phyloP scores from a whole-genome alignment of 768 basidiomycete genomes.

The Amanita rimosa region DNA sequence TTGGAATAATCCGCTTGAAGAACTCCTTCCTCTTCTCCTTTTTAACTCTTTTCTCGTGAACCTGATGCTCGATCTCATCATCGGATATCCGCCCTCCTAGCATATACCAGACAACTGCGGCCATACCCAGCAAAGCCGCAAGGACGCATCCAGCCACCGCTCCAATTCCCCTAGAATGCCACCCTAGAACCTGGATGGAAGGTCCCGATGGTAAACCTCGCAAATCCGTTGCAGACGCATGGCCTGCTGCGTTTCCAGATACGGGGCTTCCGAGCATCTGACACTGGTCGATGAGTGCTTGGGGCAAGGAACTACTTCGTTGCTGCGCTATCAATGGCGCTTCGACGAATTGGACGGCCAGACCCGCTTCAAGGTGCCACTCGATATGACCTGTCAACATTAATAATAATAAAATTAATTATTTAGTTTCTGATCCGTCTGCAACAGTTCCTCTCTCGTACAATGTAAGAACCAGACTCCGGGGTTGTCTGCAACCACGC shows the following conservation, averaged over 20 bases:
- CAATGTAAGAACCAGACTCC: constrained; percentile 85
- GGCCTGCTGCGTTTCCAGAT: constrained; percentile 85
- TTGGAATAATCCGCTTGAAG: constrained; percentile 17
- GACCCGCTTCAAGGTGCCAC: constrained; percentile 78
- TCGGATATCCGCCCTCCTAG: constrained; percentile 65
- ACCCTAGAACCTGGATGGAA: constrained; percentile 60
- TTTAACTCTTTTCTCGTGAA: constrained; percentile 37
- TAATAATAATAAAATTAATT: too few species aligned
- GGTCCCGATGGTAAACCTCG: constrained; percentile 56
- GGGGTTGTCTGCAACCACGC: constrained; percentile 84
- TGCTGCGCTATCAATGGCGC: constrained; percentile 67
- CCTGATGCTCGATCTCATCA: constrained; percentile 72
- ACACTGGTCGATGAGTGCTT: constrained; percentile 64
- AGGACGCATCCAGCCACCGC: constrained; percentile 79
- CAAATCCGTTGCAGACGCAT: constrained; percentile 58
- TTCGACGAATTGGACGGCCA: constrained; percentile 78
- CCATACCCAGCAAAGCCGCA: constrained; percentile 75
- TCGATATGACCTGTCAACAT: constrained; percentile 64
- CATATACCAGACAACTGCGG: constrained; percentile 78
- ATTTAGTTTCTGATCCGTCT: too few species aligned
- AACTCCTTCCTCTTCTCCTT: constrained; percentile 43
- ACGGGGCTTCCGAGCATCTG: constrained; percentile 39
- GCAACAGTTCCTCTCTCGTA: constrained; percentile 18
- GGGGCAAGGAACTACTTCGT: constrained; percentile 37
- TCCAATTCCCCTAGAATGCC: constrained; percentile 61